Base-by-base conservation (phyloP, 306 rosid species). In the Ormosia semicastrata region DNA sequence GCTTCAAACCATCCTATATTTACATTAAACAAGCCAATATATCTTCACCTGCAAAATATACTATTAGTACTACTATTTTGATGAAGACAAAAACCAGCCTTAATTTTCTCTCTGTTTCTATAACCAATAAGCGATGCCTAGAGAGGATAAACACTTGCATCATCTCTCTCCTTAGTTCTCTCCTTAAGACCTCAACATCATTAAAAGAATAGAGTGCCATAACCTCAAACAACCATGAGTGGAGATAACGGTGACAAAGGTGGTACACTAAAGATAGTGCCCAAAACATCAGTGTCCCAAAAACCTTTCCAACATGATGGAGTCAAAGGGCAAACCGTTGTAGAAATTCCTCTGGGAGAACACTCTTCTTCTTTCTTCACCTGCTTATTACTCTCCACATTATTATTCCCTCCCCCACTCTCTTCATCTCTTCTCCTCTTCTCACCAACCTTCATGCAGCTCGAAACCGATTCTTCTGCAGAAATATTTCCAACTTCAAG, bases 291-390 rank as follows among this genome's bases (percentile, higher is more conserved):
- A 49, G 85, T 41, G 66, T 86, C 89, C 89, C 89, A 86, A 76
- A 86, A 80, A n/a, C 89, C 89, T 64, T 80, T 86, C 89, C 89
- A 86, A 59, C 81, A 86, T 10, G 89, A 86, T 7, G 89, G 89
- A 62, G 89, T 83, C 63, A 86, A 76, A 47, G 87, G 89, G 36
- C 85, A 71, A 34, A 30, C 67, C 8, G 66, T 56, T 17, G 67
- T n/a, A 33, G 62, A 41, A 68, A 53, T 46, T 8, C 78, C 66
- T 67, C 73, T 83, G 3, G 87, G 77, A 17, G 68, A 54, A 1
- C 43, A 67, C n/a, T 63, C 87, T 60, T 47, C 82, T 59, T 71
- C 85, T 52, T 64, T 80, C 81, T 86, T 83, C 73, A 80, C 64
- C 0, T 47, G 43, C 73, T 86, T 54, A 2, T 9, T 34, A 7